A percentile compares a stretch with the other conserved stretches of the same genome.
These are phyloP conservation scores for Centella asiatica DNA, from an alignment of 129 eudicot genomes.

Conservation along the genomic window DNA sequence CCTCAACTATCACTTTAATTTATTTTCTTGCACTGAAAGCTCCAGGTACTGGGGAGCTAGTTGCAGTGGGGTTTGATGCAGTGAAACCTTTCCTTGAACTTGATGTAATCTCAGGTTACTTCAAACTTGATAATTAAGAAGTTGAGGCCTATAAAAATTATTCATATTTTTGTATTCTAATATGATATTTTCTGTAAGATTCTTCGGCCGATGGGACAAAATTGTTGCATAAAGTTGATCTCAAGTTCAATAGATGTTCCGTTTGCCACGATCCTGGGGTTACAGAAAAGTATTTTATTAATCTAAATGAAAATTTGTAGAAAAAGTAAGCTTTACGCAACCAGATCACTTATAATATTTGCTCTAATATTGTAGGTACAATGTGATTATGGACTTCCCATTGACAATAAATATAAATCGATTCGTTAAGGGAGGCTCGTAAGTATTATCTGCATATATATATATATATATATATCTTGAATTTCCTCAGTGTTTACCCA, in stretches of 20 bases:
- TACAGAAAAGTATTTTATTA: conserved; percentile 62
- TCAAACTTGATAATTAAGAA: too few species aligned
- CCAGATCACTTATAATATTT: not conserved
- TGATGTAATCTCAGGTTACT: conserved; percentile 59
- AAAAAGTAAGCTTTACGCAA: too few species aligned
- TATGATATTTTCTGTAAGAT: too few species aligned
- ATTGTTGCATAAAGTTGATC: conserved; percentile 56
- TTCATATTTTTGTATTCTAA: too few species aligned
- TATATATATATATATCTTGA: too few species aligned
- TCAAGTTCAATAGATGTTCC: conserved; percentile 40
- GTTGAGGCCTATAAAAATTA: too few species aligned
- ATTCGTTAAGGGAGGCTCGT: conserved; percentile 64
- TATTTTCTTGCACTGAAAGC: conserved; percentile 38
- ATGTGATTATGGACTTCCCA: conserved; percentile 66
- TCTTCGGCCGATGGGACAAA: conserved; percentile 43
- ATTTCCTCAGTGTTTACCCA: too few species aligned
- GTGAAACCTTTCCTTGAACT: conserved; percentile 52
- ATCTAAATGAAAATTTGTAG: too few species aligned
- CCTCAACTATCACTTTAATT: too few species aligned
- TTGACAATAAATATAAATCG: conserved; percentile 49
- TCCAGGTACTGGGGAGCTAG: conserved; percentile 65
- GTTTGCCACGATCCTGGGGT: conserved; percentile 71
- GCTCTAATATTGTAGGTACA: conserved; percentile 44
- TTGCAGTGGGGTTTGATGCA: conserved; percentile 55
- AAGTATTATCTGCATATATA: too few species aligned